Percentiles rank a stretch among this genome's conserved stretches.
Evolutionary conservation across 2,329 filamentous ascomycete species (phyloP).

Genomic region (Parascedosporium putredinis): DNA sequence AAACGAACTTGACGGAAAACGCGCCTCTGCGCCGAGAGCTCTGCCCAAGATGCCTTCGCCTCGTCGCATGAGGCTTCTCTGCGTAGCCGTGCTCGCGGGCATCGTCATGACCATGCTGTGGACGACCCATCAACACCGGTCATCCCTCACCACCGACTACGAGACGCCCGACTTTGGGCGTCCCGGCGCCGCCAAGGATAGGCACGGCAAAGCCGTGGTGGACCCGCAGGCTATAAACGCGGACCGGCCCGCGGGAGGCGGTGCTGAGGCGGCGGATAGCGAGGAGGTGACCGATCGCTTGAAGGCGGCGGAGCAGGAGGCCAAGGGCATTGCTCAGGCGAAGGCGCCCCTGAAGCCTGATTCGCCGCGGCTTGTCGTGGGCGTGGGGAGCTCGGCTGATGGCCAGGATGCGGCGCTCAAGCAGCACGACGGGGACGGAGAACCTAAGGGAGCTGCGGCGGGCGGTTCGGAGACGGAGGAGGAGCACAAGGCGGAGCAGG

Average conservation of each 20-base stretch:
- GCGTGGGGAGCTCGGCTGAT: slow-evolving; percentile 45
- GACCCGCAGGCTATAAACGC: slow-evolving; percentile 45
- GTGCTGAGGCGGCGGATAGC: slow-evolving; percentile 14
- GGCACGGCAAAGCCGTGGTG: slow-evolving; percentile 43
- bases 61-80: slow-evolving; percentile 6
- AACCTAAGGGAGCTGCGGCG: slow-evolving; percentile 28
- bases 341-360: slow-evolving; percentile 54
- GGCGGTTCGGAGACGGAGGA: slow-evolving; percentile 18
- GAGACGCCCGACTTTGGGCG: not conserved
- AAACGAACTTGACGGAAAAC: not conserved
- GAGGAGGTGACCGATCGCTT: slow-evolving; percentile 50
- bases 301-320: slow-evolving; percentile 57
- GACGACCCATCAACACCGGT: not conserved
- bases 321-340: slow-evolving; percentile 57
- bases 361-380: slow-evolving; percentile 44
- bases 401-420: slow-evolving; percentile 34
- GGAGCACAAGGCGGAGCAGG: slow-evolving; percentile 49
- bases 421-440: slow-evolving; percentile 35
- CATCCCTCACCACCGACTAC: not conserved
- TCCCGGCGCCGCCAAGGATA: slow-evolving; percentile 26
- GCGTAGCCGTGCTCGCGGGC: slow-evolving; percentile 4
- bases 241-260: slow-evolving; percentile 15
- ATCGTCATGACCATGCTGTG: slow-evolving; percentile 5
- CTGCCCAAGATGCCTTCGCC: slow-evolving; percentile 1
- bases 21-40: not conserved